These are phyloP conservation scores for Talaromyces islandicus DNA, from an alignment of 2,329 filamentous ascomycete species.

Conservation along the genomic window DNA sequence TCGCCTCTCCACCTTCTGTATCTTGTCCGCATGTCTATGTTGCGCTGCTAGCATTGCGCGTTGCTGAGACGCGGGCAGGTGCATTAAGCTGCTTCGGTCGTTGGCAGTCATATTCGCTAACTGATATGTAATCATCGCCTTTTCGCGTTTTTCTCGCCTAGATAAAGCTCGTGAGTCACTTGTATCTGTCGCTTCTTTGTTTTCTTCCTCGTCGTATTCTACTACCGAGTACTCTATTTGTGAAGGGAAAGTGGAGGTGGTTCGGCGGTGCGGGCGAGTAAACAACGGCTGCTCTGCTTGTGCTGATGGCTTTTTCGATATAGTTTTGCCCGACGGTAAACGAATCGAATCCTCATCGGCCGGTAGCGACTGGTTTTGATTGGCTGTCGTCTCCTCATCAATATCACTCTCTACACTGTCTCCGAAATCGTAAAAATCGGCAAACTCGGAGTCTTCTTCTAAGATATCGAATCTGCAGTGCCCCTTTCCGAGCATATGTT, in stretches of 20 bases:
- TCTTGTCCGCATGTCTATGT: not conserved
- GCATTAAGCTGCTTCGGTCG: conserved; percentile 3
- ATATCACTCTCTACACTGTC: not conserved
- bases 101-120: conserved; percentile 1
- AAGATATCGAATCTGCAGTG: conserved; percentile 7
- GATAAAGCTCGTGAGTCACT: not conserved
- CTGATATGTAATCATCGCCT: conserved; percentile 1
- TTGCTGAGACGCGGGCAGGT: conserved; percentile 1
- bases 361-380: not conserved
- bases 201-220: not conserved
- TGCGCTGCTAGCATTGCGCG: not conserved
- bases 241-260: not conserved
- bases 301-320: conserved; percentile 2
- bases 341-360: conserved; percentile 1
- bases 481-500: conserved; percentile 9
- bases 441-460: conserved; percentile 4
- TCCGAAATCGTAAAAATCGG: conserved; percentile 7
- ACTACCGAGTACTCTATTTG: not conserved
- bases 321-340: conserved; percentile 9
- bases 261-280: not conserved
- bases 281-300: conserved; percentile 4
- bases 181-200: not conserved
- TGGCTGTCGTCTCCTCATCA: not conserved
- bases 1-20: conserved; percentile 6
- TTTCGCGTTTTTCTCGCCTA: not conserved